Base-by-base conservation (phyloP, 2,329 filamentous ascomycete genomes). In the Lanzia echinophila region DNA sequence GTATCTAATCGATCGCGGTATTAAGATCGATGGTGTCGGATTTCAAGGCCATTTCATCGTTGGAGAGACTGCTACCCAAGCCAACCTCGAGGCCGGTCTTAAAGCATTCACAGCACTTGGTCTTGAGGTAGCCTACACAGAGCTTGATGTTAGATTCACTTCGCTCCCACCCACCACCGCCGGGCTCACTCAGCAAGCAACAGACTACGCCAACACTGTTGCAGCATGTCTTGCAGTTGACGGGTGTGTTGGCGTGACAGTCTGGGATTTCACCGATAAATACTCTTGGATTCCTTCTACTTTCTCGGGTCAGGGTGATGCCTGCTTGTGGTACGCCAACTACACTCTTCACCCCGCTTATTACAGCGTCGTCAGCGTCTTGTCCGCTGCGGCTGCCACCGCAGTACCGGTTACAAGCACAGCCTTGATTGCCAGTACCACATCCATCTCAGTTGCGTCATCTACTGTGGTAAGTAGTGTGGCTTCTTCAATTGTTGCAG, bases 31-130 rank as follows among this genome's bases (percentile, higher is more conserved):
- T 57, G 82, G 82, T 53, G 74, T 86, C 5, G 82, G 83, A 17
- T 71, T 84, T 58, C 81, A 86, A 67, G 76, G 71, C 3, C 83
- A 86, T 65, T 75, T 84, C 56, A 79, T 82, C 57, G 77, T 79
- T 7, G 78, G 79, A 61, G 61, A 65, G n/a, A 73, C 77, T 1
- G 77, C 81, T 1, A 66, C 65, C 48, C 73, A 75, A 59, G 65
- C 69, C 31, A 68, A 69, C 7, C 71, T 79, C 43, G 68, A 69
- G 32, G 69, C 71, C 0, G 73, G 74, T 13, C 75, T 83, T 50
- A 63, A 70, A 46, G 69, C 74, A 41, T 84, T 80, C 69, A 74
- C 75, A 1, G 70, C 72, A 0, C 73, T 78, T 1, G 74, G 74
- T 3, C 70, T 82, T 5, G 81, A 85, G 58, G 78, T 83, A 10